These are phyloP conservation scores for Pelargonium nanum DNA, from an alignment of 345 rosid species.

Conservation along the genomic window DNA sequence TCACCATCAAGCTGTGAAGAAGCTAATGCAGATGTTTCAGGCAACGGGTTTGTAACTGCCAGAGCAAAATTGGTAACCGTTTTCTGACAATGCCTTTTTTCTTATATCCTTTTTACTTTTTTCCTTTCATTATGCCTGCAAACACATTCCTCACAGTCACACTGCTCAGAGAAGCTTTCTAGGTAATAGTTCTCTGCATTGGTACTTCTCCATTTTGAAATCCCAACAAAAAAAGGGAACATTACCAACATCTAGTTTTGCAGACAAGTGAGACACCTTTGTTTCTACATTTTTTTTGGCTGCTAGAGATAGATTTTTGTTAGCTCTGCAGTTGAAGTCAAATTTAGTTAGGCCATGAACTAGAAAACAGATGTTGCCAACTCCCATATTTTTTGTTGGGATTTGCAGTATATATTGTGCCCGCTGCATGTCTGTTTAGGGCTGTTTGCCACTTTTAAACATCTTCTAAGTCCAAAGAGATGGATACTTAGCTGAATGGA, in stretches of 20 bases:
- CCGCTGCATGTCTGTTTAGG: neutral
- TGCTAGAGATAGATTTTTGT: neutral
- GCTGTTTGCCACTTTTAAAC: neutral
- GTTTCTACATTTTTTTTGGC: neutral
- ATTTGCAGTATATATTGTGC: neutral
- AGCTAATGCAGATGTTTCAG: slow-evolving; percentile 31
- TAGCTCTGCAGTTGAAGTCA: neutral
- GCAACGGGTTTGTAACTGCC: slow-evolving; percentile 78
- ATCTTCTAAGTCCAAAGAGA: too few relatives aligned
- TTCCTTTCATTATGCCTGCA: neutral
- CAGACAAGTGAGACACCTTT: neutral
- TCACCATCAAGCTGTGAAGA: slow-evolving; percentile 37
- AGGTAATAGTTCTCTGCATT: neutral
- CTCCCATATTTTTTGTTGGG: neutral
- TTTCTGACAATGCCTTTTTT: neutral
- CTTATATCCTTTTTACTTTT: neutral
- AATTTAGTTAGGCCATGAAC: neutral
- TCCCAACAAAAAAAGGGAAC: neutral
- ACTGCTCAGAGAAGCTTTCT: neutral
- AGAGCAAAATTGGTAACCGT: slow-evolving; percentile 74
- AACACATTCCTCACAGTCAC: neutral
- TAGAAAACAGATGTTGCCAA: neutral
- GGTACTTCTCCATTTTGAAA: neutral
- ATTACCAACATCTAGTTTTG: neutral
- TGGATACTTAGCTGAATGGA: too few relatives aligned